These are phyloP conservation scores for Coleophoma cylindrospora DNA, from an alignment of 2,329 filamentous ascomycete genomes.

Conservation along the genomic window DNA sequence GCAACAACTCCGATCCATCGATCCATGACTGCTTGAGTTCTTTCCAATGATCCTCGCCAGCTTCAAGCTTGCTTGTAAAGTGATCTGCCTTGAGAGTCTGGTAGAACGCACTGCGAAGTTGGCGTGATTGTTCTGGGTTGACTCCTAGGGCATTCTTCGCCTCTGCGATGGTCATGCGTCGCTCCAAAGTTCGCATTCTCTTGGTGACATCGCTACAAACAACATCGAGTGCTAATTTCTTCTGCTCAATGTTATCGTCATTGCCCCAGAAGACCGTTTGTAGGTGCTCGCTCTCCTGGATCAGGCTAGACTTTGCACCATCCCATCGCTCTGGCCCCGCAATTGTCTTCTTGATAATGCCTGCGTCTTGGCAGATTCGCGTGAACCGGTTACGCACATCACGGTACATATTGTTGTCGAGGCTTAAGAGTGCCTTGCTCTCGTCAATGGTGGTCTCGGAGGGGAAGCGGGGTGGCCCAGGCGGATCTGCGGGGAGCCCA, in stretches of 20 bases:
- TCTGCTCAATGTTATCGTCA: constrained; percentile 53
- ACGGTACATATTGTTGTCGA: constrained; percentile 60
- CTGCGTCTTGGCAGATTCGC: constrained; percentile 61
- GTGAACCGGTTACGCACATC: constrained; percentile 63
- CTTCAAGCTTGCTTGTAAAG: constrained; percentile 69
- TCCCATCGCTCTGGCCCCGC: constrained; percentile 73
- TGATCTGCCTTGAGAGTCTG: constrained; percentile 58
- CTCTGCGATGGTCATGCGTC: constrained; percentile 66
- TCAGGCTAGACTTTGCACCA: constrained; percentile 60
- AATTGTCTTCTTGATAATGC: constrained; percentile 70
- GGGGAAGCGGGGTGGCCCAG: constrained; percentile 67
- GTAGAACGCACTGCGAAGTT: constrained; percentile 62
- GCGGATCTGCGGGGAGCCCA: constrained; percentile 61
- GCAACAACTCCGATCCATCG: constrained; percentile 48
- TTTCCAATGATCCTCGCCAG: constrained; percentile 66
- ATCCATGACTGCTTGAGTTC: constrained; percentile 67
- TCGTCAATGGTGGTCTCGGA: constrained; percentile 81
- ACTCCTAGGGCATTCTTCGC: constrained; percentile 69
- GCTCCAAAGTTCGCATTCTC: constrained; percentile 61
- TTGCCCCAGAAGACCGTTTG: constrained; percentile 55
- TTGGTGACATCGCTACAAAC: constrained; percentile 82
- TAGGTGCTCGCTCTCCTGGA: constrained; percentile 60
- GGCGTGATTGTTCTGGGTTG: constrained; percentile 62
- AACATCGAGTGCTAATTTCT: constrained; percentile 68
- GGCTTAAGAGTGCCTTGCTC: constrained; percentile 62